Percentiles rank a stretch among this genome's conserved stretches.
Evolutionary conservation across 306 rosid species (phyloP).

Genomic region (Rosa rugosa): DNA sequence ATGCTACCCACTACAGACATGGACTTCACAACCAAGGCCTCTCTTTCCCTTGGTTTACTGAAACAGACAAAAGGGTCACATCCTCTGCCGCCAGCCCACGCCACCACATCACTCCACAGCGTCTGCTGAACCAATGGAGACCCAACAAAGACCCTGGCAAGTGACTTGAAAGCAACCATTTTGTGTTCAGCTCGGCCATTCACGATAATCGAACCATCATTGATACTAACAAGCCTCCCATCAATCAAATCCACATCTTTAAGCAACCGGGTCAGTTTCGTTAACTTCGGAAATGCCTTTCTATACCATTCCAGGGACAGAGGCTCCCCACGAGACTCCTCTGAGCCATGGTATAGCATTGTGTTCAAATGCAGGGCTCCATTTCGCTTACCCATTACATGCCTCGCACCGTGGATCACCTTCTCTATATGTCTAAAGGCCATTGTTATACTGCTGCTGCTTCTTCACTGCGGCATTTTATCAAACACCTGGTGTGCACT

Average conservation of each 20-base stretch:
- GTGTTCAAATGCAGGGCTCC: conserved; percentile 38
- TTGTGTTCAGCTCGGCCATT: conserved; percentile 44
- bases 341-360: conserved; percentile 48
- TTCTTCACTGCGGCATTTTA: conserved; percentile 17
- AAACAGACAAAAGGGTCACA: conserved; percentile 45
- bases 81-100: conserved; percentile 17
- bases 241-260: conserved; percentile 56
- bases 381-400: conserved; percentile 29
- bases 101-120: conserved; percentile 30
- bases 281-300: conserved; percentile 44
- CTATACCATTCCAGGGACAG: conserved; percentile 49
- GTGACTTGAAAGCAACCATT: conserved; percentile 60
- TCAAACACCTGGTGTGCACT: conserved; percentile 30
- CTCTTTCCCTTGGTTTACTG: conserved; percentile 58
- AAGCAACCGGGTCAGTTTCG: conserved; percentile 40
- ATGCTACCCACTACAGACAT: conserved; percentile 61
- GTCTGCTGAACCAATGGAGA: conserved; percentile 49
- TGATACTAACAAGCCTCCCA: conserved; percentile 62
- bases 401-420: conserved; percentile 25
- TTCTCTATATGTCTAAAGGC: conserved; percentile 21
- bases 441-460: conserved; percentile 24
- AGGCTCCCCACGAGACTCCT: conserved; percentile 35
- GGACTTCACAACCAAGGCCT: conserved; percentile 56
- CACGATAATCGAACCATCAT: conserved; percentile 46
- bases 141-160: conserved; percentile 63